Conservation (phyloP, 345 rosid species). For the Eucalyptus virginea region DNA sequence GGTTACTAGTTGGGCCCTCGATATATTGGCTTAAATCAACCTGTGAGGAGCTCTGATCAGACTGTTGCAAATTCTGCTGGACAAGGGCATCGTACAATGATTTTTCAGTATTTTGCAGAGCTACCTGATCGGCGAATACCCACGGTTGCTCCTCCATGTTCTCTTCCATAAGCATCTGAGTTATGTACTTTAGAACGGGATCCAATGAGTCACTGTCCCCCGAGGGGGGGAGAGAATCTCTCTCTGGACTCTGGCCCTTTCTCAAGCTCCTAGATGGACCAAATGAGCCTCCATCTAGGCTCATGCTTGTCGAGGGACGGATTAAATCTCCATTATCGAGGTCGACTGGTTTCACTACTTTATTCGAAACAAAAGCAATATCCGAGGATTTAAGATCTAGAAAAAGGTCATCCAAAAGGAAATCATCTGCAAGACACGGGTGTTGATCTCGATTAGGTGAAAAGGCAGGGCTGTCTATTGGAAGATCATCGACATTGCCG, state of each 20-base stretch:
- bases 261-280: not conserved
- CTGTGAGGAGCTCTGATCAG: not conserved
- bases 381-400: not conserved
- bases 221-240: conserved; percentile 7
- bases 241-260: not conserved
- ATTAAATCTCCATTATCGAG: not conserved
- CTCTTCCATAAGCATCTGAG: conserved; percentile 70
- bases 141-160: conserved; percentile 39
- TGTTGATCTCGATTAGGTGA: too few species aligned
- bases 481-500: too few species aligned
- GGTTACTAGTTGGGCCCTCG: conserved; percentile 4
- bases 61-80: conserved; percentile 15
- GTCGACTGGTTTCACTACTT: not conserved
- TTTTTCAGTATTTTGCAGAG: conserved; percentile 55
- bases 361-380: not conserved
- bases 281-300: not conserved
- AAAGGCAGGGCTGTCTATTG: too few species aligned
- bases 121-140: conserved; percentile 38
- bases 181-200: conserved; percentile 44
- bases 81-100: conserved; percentile 45
- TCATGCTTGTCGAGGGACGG: not conserved
- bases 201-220: conserved; percentile 37
- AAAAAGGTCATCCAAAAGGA: too few species aligned
- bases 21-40: not conserved
- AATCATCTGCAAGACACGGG: too few species aligned